These are phyloP conservation scores for Candida bentonensis DNA, from an alignment of 805 yeast genomes.

Conservation along the genomic window DNA sequence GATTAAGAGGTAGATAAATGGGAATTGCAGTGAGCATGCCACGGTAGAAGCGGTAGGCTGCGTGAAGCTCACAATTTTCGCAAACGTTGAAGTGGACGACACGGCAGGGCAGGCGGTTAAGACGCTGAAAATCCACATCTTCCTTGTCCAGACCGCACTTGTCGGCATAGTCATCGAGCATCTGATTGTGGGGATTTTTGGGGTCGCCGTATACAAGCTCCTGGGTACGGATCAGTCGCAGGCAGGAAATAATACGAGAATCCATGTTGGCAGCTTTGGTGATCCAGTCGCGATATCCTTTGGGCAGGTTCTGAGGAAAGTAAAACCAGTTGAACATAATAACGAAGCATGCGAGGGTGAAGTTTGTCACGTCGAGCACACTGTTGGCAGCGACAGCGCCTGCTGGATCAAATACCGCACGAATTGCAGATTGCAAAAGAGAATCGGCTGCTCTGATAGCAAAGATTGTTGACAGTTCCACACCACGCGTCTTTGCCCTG, in stretches of 20 bases:
- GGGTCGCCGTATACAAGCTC: slow-evolving; percentile 26
- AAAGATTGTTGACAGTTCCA: background rate
- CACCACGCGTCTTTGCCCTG: background rate
- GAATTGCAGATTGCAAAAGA: background rate
- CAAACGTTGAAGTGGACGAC: slow-evolving; percentile 29
- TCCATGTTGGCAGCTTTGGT: slow-evolving; percentile 37
- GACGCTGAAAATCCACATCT: slow-evolving; percentile 18
- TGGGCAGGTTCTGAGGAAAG: slow-evolving; percentile 28
- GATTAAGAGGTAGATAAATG: slow-evolving; percentile 30
- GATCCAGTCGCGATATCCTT: slow-evolving; percentile 33
- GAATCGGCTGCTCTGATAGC: background rate
- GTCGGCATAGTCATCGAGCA: slow-evolving; percentile 22
- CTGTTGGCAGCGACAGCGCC: background rate
- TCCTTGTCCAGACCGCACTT: slow-evolving; percentile 24
- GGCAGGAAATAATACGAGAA: slow-evolving; percentile 22
- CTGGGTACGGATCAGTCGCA: slow-evolving; percentile 22
- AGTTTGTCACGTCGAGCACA: slow-evolving; percentile 1
- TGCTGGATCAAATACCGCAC: background rate
- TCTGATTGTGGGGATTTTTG: slow-evolving; percentile 18
- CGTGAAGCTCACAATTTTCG: slow-evolving; percentile 31
- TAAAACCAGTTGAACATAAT: slow-evolving; percentile 22
- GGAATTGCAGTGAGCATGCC: slow-evolving; percentile 29
- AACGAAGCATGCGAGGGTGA: slow-evolving; percentile 10
- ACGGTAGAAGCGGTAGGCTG: slow-evolving; percentile 29
- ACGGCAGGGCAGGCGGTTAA: slow-evolving; percentile 26